A percentile compares a stretch with the other conserved stretches of the same genome.
Evolutionary conservation across 768 basidiomycete genomes (phyloP).

Genomic region (Leccinum longicurvipes): DNA sequence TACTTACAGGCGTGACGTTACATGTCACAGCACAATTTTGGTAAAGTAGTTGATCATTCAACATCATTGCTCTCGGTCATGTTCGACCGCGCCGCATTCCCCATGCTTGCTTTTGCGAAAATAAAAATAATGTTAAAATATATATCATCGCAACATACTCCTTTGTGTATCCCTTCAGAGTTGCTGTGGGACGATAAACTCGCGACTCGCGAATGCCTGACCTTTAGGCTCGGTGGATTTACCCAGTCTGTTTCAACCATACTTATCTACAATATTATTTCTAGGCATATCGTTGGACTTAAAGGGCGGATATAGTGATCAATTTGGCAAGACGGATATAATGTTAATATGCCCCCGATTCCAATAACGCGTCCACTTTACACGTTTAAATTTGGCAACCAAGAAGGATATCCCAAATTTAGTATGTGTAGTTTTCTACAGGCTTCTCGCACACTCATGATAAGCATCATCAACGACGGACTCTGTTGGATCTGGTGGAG

Average conservation of each 20-base stretch:
- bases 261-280: background rate
- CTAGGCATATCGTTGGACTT: background rate
- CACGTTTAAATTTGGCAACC: background rate
- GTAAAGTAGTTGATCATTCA: slow-evolving; percentile 32
- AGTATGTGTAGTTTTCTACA: slow-evolving; percentile 23
- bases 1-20: slow-evolving; percentile 38
- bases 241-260: background rate
- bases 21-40: slow-evolving; percentile 31
- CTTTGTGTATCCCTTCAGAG: background rate
- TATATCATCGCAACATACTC: background rate
- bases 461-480: background rate
- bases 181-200: background rate
- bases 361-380: background rate
- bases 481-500: background rate
- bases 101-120: background rate
- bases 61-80: slow-evolving; percentile 16
- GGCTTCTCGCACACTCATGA: background rate
- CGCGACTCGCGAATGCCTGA: background rate
- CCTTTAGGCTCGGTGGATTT: background rate
- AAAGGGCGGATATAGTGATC: background rate
- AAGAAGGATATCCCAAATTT: slow-evolving; percentile 22
- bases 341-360: background rate
- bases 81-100: slow-evolving; percentile 7
- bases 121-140: too few species aligned
- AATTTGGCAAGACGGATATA: background rate